Evolutionary conservation across 768 basidiomycete genomes (phyloP).

Genomic region (Lyophyllum atratum): DNA sequence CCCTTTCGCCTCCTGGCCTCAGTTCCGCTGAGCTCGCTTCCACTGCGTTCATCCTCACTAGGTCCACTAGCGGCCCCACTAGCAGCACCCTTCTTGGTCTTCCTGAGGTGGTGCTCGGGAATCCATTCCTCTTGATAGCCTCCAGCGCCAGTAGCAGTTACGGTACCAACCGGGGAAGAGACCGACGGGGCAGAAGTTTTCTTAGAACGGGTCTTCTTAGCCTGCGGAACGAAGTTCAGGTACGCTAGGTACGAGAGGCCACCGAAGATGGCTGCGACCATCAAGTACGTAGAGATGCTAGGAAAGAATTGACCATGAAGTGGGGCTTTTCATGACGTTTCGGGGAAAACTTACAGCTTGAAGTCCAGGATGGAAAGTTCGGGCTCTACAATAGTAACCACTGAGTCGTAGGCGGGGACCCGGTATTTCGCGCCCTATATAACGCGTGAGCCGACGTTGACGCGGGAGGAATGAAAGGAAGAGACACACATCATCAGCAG

Average conservation of each 20-base stretch:
- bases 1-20: slow-evolving; percentile 62
- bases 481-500: slow-evolving; percentile 58
- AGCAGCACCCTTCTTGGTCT: slow-evolving; percentile 51
- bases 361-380: slow-evolving; percentile 76
- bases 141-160: slow-evolving; percentile 65
- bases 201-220: slow-evolving; percentile 57
- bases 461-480: neutral
- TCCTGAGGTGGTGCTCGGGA: slow-evolving; percentile 84
- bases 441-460: neutral
- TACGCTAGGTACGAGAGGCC: slow-evolving; percentile 68
- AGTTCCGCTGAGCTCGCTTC: slow-evolving; percentile 61
- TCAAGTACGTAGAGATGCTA: slow-evolving; percentile 70
- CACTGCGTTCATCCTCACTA: slow-evolving; percentile 70
- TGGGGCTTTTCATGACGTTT: neutral
- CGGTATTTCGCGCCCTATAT: slow-evolving; percentile 57
- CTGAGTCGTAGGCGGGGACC: slow-evolving; percentile 71
- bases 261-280: slow-evolving; percentile 64
- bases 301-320: neutral
- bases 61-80: slow-evolving; percentile 42
- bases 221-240: slow-evolving; percentile 61
- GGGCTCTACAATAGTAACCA: slow-evolving; percentile 81
- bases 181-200: slow-evolving; percentile 41
- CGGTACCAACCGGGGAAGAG: slow-evolving; percentile 55
- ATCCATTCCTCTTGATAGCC: slow-evolving; percentile 92
- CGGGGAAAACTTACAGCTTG: slow-evolving; percentile 61